Base-by-base conservation (phyloP, 2,329 filamentous ascomycete genomes). In the Microcyclospora tardicrescens region DNA sequence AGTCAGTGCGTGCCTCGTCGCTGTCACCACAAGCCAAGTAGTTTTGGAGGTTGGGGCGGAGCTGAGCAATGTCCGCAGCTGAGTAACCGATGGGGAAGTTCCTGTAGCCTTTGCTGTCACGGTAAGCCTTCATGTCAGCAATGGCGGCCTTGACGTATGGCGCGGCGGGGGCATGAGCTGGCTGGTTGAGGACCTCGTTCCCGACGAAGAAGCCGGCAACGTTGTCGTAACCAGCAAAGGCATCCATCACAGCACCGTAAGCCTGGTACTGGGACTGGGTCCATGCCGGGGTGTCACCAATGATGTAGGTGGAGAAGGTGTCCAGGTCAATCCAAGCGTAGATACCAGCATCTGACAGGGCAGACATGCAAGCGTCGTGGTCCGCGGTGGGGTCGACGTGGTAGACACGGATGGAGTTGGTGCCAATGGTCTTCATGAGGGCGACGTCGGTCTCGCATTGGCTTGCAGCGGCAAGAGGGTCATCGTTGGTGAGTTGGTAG, bases 391-490 rank as follows among this genome's bases (percentile, higher is more conserved):
- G 65, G 52, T 93, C 79, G 44, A 94, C 84, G 55, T 93, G 84
- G 61, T 94, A 94, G 42, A 91, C 81, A 41, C 86, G 83, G 53
- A 93, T 85, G 24, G 81, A 72, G 59, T 93, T 93, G 57, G 81
- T 75, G 45, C 84, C 84, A 38, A 94, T 67, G 13, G 77, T 75
- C 59, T 83, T 72, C 82, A 93, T 93, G 54, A 87, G 69, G 12
- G 66, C 58, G 32, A 79, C 79, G 64, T 94, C 86, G 49, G 77
- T 75, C 51, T 71, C 61, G 66, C 84, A 93, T 65, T 93, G 86
- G 35, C 73, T 73, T 31, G 73, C 71, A 57, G 91, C 73, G 49
- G 83, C 64, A 45, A 93, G 73, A 35, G 85, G 86, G 56, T 94
- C 86, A 36, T 79, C 69, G 30, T 71, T 65, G n/a, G 67, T 64